Percentiles rank a stretch among this genome's conserved stretches.
Evolutionary conservation across 768 basidiomycete genomes (phyloP).

Genomic region (Lentinula detonsa): DNA sequence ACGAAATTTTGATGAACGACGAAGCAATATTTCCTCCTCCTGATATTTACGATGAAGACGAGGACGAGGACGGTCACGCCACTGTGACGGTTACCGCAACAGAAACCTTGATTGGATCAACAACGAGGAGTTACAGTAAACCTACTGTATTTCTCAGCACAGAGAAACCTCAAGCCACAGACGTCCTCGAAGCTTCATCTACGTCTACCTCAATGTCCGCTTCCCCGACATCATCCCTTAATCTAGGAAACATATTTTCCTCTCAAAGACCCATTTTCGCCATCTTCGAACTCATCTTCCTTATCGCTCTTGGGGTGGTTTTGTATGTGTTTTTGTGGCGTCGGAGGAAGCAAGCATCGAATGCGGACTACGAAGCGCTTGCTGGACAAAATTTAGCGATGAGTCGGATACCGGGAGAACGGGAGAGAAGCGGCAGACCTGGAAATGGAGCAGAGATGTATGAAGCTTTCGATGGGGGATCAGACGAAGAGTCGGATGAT

Average conservation of each 20-base stretch:
- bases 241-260: constrained; percentile 64
- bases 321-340: constrained; percentile 70
- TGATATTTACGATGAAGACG: constrained; percentile 19
- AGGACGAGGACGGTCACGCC: constrained; percentile 12
- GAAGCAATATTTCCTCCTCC: constrained; percentile 36
- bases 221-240: constrained; percentile 48
- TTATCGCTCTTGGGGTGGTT: constrained; percentile 63
- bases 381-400: constrained; percentile 72
- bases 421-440: constrained; percentile 21
- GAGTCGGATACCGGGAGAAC: constrained; percentile 23
- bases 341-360: constrained; percentile 28
- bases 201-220: constrained; percentile 5
- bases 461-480: constrained; percentile 90
- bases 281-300: constrained; percentile 62
- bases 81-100: constrained; percentile 31
- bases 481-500: constrained; percentile 52
- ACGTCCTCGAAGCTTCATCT: constrained; percentile 45
- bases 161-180: constrained; percentile 54
- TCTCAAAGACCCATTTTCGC: constrained; percentile 87
- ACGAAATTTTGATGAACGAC: constrained; percentile 51
- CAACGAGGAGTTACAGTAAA: constrained; percentile 50
- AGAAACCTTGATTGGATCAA: constrained; percentile 28
- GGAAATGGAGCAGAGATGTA: constrained; percentile 63
- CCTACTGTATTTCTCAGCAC: constrained; percentile 84
- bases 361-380: constrained; percentile 50